Base-by-base conservation (phyloP, 257 asterid species). In the Lavandula angustifolia region DNA sequence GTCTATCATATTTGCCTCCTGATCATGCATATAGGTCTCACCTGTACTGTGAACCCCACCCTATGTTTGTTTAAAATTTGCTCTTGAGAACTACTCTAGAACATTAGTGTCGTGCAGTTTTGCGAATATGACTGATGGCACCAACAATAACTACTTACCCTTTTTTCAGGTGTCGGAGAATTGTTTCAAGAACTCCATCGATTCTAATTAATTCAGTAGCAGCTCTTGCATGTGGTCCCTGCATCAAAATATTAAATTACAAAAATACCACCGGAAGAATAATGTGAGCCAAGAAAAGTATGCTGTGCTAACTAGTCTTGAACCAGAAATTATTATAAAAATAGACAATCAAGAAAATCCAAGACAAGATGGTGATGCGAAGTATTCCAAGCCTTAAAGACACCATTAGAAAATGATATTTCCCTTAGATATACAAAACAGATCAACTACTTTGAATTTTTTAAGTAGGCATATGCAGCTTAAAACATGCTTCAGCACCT, bases 171-270 rank as follows among this genome's bases (percentile, higher is more conserved):
- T 87, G 95, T 68, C 81, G 84, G 64, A 84, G 86, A 82, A 87
- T 84, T 54, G 88, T 89, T 73, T 87, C 91, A 60, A 80, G 81
- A 46, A 94, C 81, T 17, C 98, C 98, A 59, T 86, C 95, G 61
- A 78, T 75, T 73, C 81, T 86, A 54, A 94, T 88, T 48, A 91
- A 70, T 62, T 94, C 96, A 0, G 92, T 79, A 16, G 96, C 95
- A 79, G 96, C 96, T 83, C 59, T 82, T 40, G 89, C 66, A 52
- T 83, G 82, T 32, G 96, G 99, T 66, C 98, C 99, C 99, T 94
- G 76, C 74, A 72, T 72, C 66, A 71, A 62, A 65, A 69, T 51
- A 73, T 42, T 49, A 54, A 29, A 60, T 72, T 63, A 32, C 34
- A 60, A 27, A 42, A 13, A 54, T 55, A 51, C 31, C 53, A 62